Base-by-base conservation (phyloP, 176 grass and related monocot species). In the Aegilops speltoides region DNA sequence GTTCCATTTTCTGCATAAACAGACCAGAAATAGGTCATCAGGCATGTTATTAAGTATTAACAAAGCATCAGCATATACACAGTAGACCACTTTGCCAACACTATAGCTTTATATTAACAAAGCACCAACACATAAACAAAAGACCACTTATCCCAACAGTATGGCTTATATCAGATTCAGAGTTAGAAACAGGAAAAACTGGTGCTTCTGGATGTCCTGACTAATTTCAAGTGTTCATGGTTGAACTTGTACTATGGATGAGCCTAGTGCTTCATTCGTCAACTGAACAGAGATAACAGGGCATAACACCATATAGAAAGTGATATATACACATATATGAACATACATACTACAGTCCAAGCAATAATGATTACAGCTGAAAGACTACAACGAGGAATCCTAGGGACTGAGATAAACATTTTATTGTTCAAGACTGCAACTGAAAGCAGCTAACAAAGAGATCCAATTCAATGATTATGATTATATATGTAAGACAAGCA, bases 1-100 rank as follows among this genome's bases (percentile, higher is more conserved):
- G 88, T 71, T 98, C 96, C 86, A 88, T 79, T 92, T 94, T 94
- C 96, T 98, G 90, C 87, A 90, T 41, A 52, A 29, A 76, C 9
- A 76, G 15, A 1, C 19, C 87, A 88, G 50, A 20, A 52, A 76
- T 5, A 76, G 15, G 6, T 20, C 15, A 76, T 10, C 24, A 52
- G 12, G 1, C 7, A 48, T 76, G 72, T 75, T 75, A 25, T 12
- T 4, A 73, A 40, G 32, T 15, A 25, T 41, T 74, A 28, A 28
- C 14, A 50, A 3, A 50, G 43, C 15, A 46, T 74, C 6, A 75
- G 10, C 24, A 75, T 0, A 16, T 26, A 24, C 1, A 48, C 14
- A 45, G 3, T 43, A 43, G 40, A 48, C 8, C 3, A 28, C 36
- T 78, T 46, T 19, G 61, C 57, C 34, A 59, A 71, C 16, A 59